A percentile compares a stretch with the other conserved stretches of the same genome.
phyloP scores from a whole-genome alignment of 202 grass and related monocot species.

The Eragrostis tef region DNA sequence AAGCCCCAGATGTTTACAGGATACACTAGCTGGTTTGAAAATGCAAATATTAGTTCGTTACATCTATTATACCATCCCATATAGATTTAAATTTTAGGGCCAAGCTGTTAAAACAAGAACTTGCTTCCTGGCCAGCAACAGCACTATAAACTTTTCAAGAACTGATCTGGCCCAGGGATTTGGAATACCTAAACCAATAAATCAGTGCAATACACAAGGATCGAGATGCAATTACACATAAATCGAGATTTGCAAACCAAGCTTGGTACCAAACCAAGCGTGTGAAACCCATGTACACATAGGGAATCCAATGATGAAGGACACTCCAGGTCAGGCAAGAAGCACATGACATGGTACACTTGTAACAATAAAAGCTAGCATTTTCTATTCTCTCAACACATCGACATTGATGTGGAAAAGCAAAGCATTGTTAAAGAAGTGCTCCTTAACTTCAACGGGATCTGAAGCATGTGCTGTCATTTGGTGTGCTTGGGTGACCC shows the following conservation, averaged over 20 bases:
- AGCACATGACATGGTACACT: constrained; percentile 32
- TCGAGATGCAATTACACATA: constrained; percentile 7
- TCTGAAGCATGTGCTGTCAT: constrained; percentile 46
- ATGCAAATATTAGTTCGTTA: background rate
- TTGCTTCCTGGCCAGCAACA: constrained; percentile 16
- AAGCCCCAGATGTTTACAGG: background rate
- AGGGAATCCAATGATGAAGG: constrained; percentile 24
- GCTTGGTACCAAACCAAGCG: background rate
- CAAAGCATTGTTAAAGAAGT: constrained; percentile 39
- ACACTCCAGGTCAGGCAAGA: constrained; percentile 18
- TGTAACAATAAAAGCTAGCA: constrained; percentile 29
- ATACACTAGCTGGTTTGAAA: background rate
- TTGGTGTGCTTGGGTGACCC: constrained; percentile 32
- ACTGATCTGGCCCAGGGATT: background rate
- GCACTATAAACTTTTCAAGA: constrained; percentile 1
- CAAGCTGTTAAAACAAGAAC: background rate
- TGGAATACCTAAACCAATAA: constrained; percentile 24
- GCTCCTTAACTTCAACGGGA: constrained; percentile 45
- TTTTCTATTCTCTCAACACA: constrained; percentile 47
- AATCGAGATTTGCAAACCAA: constrained; percentile 14
- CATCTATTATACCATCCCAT: background rate
- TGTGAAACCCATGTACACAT: constrained; percentile 3
- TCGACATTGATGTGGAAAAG: constrained; percentile 31
- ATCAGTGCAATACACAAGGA: constrained; percentile 20
- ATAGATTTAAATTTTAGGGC: background rate